Evolutionary conservation across 1,284 basidiomycete genomes (phyloP).

Genomic region (Apiotrichum siamense): DNA sequence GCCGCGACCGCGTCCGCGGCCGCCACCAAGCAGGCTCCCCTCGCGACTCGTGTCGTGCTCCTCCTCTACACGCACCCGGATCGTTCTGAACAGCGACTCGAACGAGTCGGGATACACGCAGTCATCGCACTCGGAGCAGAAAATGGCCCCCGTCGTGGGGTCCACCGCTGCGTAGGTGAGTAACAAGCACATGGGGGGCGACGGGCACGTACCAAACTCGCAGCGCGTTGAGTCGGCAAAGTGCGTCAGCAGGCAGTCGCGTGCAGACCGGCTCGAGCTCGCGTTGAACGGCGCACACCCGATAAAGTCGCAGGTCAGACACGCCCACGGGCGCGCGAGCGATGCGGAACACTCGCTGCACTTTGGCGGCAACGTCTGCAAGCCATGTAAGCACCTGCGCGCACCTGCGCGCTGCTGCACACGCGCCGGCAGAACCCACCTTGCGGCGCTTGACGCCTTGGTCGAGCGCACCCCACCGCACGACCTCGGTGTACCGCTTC

Average conservation of each 20-base stretch:
- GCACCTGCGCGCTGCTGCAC: no score
- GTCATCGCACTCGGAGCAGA: conserved; percentile 58
- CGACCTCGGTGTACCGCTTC: conserved; percentile 27
- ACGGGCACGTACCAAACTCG: conserved; percentile 59
- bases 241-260: conserved; percentile 29
- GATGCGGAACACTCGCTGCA: conserved; percentile 60
- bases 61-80: conserved; percentile 53
- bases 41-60: conserved; percentile 52
- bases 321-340: conserved; percentile 67
- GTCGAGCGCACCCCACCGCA: conserved; percentile 31
- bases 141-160: conserved; percentile 56
- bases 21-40: conserved; percentile 52
- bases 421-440: conserved; percentile 18
- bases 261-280: conserved; percentile 51
- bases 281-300: conserved; percentile 59
- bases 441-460: conserved; percentile 36
- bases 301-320: conserved; percentile 66
- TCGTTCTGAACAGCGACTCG: conserved; percentile 46
- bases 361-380: conserved; percentile 51
- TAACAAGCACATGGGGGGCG: background rate
- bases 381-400: background rate
- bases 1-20: conserved; percentile 27
- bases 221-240: conserved; percentile 43
- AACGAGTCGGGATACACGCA: conserved; percentile 54
- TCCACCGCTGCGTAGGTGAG: conserved; percentile 56